Evolutionary conservation across 2,329 filamentous ascomycete species (phyloP).

Genomic region (Colletotrichum sublineola): DNA sequence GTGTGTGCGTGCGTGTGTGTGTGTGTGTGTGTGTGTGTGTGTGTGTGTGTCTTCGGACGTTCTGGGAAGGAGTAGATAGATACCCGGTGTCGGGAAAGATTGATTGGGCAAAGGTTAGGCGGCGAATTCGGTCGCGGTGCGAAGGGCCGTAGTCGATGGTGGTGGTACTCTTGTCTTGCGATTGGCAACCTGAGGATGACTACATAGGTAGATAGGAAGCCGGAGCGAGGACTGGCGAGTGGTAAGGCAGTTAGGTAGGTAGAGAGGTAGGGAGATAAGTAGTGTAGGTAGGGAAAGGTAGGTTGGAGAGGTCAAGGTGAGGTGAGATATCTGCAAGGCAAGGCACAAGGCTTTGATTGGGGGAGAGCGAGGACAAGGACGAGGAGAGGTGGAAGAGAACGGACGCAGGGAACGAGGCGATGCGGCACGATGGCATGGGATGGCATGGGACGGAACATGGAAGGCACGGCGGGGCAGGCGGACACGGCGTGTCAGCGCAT

Average conservation of each 20-base stretch:
- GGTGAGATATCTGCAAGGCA: constrained; percentile 19
- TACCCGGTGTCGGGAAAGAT: neutral
- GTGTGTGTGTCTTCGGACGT: constrained; percentile 18
- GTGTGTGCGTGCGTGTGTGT: too few species aligned
- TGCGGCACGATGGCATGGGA: constrained; percentile 6
- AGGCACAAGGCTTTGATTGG: constrained; percentile 25
- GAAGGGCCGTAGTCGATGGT: neutral
- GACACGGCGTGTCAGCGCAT: neutral
- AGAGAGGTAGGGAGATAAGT: too few species aligned
- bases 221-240: neutral
- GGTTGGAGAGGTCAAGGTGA: constrained; percentile 3
- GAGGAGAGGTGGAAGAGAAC: neutral
- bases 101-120: neutral
- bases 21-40: too few species aligned
- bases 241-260: neutral
- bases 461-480: constrained; percentile 18
- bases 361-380: neutral
- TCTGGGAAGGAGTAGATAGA: neutral
- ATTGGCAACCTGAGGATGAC: neutral
- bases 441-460: constrained; percentile 4
- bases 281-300: neutral
- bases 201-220: neutral
- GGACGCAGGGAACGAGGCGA: constrained; percentile 9
- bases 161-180: neutral
- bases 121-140: neutral